These are phyloP conservation scores for Xylariales sp. DNA, from an alignment of 2,329 filamentous ascomycete species.

Conservation along the genomic window DNA sequence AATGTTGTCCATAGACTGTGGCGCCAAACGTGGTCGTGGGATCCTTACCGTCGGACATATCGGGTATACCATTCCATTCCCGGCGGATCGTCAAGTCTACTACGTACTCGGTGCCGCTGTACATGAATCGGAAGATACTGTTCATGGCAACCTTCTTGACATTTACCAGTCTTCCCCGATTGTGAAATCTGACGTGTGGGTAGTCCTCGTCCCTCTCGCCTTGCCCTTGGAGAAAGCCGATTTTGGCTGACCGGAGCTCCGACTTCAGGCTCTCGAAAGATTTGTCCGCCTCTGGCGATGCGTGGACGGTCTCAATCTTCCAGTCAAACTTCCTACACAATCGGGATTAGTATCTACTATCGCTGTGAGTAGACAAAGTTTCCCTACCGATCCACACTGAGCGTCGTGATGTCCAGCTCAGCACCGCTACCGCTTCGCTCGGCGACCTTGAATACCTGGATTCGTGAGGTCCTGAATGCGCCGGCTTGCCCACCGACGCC, in stretches of 20 bases:
- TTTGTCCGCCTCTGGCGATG: slow-evolving; percentile 15
- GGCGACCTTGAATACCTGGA: slow-evolving; percentile 4
- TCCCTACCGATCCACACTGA: slow-evolving; percentile 9
- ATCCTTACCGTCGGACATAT: slow-evolving; percentile 13
- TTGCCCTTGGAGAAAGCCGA: slow-evolving; percentile 13
- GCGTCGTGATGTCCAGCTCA: slow-evolving; percentile 5
- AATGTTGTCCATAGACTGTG: slow-evolving; percentile 25
- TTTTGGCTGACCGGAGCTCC: slow-evolving; percentile 19
- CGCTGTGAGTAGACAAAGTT: neutral
- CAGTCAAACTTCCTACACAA: slow-evolving; percentile 30
- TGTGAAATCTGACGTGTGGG: slow-evolving; percentile 20
- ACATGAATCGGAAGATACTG: slow-evolving; percentile 28
- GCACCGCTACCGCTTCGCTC: neutral
- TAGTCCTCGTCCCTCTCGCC: slow-evolving; percentile 17
- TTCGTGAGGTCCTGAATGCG: neutral
- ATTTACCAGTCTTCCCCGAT: slow-evolving; percentile 8
- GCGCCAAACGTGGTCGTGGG: slow-evolving; percentile 22
- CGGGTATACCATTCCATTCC: slow-evolving; percentile 22
- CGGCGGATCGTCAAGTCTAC: slow-evolving; percentile 32
- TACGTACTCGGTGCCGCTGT: slow-evolving; percentile 24
- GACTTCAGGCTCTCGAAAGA: slow-evolving; percentile 17
- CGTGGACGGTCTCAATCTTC: slow-evolving; percentile 28
- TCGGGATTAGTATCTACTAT: slow-evolving; percentile 13
- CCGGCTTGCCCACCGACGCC: neutral
- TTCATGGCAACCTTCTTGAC: slow-evolving; percentile 28